Percentiles rank a stretch among this genome's conserved stretches.
Conservation (phyloP, 2,329 filamentous ascomycete genomes). For the Fusarium bulbicola region DNA sequence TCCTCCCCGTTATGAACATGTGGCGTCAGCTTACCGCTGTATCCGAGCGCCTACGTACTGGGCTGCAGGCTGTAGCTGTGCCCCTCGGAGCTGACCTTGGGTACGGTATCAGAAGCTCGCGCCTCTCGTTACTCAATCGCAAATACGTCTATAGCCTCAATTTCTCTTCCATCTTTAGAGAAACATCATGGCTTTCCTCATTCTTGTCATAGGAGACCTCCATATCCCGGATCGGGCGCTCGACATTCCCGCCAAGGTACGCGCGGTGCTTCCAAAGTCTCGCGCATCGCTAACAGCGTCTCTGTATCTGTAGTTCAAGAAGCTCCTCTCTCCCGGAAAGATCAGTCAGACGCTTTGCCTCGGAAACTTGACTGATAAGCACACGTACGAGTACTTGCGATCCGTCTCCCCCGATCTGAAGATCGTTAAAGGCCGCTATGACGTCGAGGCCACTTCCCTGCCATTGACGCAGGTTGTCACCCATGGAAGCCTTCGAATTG, state of each 20-base stretch:
- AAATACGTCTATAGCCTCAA: slow-evolving; percentile 31
- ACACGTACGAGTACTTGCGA: slow-evolving; percentile 83
- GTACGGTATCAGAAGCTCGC: slow-evolving; percentile 41
- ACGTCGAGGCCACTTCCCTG: slow-evolving; percentile 72
- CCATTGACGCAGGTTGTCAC: slow-evolving; percentile 73
- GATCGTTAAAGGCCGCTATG: slow-evolving; percentile 73
- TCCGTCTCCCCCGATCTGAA: slow-evolving; percentile 77
- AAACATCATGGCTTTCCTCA: slow-evolving; percentile 82
- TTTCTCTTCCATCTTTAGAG: slow-evolving; percentile 32
- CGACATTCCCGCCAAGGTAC: slow-evolving; percentile 89
- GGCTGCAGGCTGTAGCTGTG: slow-evolving; percentile 22
- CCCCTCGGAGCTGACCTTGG: slow-evolving; percentile 41
- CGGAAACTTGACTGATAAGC: slow-evolving; percentile 81
- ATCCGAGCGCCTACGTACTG: slow-evolving; percentile 42
- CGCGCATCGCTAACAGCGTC: slow-evolving; percentile 38
- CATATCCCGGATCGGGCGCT: slow-evolving; percentile 93
- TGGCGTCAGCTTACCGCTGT: slow-evolving; percentile 41
- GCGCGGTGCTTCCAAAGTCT: slow-evolving; percentile 15
- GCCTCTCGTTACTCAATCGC: slow-evolving; percentile 33
- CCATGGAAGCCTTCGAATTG: slow-evolving; percentile 71
- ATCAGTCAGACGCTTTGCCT: slow-evolving; percentile 84
- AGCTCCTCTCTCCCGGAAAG: slow-evolving; percentile 83
- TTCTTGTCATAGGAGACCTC: slow-evolving; percentile 91
- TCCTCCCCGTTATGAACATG: slow-evolving; percentile 37
- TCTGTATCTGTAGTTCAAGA: slow-evolving; percentile 72